Evolutionary conservation across 1,284 basidiomycete species (phyloP).

Genomic region (Pseudozyma pruni): DNA sequence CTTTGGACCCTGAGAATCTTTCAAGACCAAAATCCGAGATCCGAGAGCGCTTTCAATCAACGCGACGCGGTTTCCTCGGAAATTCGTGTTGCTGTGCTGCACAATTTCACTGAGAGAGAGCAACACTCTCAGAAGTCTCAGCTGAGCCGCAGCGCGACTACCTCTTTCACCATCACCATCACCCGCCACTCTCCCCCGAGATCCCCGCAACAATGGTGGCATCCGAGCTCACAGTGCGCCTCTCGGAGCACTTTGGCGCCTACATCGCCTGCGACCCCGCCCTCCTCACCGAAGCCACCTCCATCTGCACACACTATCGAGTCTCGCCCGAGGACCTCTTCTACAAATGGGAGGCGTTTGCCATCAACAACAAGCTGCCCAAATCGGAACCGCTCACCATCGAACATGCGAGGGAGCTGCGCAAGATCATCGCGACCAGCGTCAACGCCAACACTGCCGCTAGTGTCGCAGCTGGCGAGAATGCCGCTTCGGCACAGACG

Average conservation of each 20-base stretch:
- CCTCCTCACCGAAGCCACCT: conserved; percentile 43
- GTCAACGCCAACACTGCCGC: conserved; percentile 23
- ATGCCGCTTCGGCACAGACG: background rate
- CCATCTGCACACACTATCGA: conserved; percentile 43
- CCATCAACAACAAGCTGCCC: conserved; percentile 42
- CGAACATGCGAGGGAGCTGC: conserved; percentile 46
- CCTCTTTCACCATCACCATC: background rate
- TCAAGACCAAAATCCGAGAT: conserved; percentile 8
- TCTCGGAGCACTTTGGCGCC: conserved; percentile 37
- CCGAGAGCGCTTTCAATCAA: conserved; percentile 30
- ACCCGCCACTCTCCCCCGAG: background rate
- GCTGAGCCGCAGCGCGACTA: background rate
- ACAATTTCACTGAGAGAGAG: background rate
- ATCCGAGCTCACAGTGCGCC: conserved; percentile 25
- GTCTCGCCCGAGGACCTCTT: conserved; percentile 53
- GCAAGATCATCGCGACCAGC: conserved; percentile 38
- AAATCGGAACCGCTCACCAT: conserved; percentile 36
- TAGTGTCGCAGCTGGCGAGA: background rate
- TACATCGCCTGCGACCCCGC: conserved; percentile 32
- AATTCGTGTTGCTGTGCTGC: conserved; percentile 4
- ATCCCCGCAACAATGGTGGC: conserved; percentile 13
- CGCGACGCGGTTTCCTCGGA: conserved; percentile 34
- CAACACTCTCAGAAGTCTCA: conserved; percentile 1
- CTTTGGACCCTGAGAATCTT: background rate
- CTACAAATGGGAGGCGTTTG: conserved; percentile 60